Conservation (phyloP, 1,284 basidiomycete species). For the Fomes fomentarius region DNA sequence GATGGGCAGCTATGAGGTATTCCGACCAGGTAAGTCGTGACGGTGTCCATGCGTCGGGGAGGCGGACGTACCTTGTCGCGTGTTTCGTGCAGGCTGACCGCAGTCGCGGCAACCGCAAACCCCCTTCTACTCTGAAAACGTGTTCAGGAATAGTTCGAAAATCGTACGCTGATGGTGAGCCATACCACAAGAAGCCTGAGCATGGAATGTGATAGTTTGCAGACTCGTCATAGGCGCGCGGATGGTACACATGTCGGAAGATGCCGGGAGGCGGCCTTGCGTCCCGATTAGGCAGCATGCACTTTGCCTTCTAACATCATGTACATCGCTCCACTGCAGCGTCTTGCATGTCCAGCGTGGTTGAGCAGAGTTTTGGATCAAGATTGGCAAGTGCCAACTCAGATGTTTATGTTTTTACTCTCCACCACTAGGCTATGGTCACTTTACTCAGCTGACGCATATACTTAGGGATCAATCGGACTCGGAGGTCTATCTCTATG, state of each 20-base stretch:
- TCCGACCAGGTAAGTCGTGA: neutral
- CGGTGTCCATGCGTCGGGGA: neutral
- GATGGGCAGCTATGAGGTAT: constrained; percentile 71
- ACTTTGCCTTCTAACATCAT: too few relatives aligned
- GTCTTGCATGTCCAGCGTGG: too few relatives aligned
- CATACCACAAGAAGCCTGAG: constrained; percentile 25
- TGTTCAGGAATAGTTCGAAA: neutral
- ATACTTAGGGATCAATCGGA: too few relatives aligned
- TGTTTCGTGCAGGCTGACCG: constrained; percentile 24
- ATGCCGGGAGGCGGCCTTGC: too few relatives aligned
- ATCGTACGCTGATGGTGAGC: neutral
- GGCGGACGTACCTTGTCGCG: constrained; percentile 27
- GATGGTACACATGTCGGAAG: neutral
- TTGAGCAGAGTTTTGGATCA: too few relatives aligned
- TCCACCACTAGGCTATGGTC: too few relatives aligned
- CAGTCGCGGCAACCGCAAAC: constrained; percentile 19
- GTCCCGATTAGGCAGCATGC: too few relatives aligned
- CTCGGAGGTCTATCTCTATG: too few relatives aligned
- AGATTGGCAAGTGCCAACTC: too few relatives aligned
- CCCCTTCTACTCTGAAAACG: constrained; percentile 22
- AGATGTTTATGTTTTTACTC: too few relatives aligned
- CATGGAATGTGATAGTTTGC: constrained; percentile 15
- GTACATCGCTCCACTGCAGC: too few relatives aligned
- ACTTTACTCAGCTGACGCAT: too few relatives aligned
- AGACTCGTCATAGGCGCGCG: constrained; percentile 1